Evolutionary conservation across 257 asterid species (phyloP).

Genomic region (Dorcoceras hygrometricum): DNA sequence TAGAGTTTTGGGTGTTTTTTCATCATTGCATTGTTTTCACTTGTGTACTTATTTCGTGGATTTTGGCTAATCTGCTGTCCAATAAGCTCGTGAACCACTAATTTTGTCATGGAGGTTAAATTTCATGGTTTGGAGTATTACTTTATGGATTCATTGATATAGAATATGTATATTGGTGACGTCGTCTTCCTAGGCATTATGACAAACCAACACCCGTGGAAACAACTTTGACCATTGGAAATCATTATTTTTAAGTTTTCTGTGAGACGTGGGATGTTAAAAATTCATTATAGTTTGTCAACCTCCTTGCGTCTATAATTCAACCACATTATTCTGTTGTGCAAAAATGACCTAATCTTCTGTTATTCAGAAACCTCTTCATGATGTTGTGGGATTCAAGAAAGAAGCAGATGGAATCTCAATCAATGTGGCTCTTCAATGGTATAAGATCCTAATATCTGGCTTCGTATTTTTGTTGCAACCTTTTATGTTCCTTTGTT

Average conservation of each 20-base stretch:
- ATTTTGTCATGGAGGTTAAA: neutral
- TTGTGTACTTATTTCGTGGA: neutral
- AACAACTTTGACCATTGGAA: neutral
- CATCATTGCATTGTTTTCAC: neutral
- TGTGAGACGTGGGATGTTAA: conserved; percentile 6
- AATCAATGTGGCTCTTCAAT: conserved; percentile 83
- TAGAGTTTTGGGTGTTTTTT: neutral
- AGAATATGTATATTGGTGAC: neutral
- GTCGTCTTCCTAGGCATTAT: neutral
- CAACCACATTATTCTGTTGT: conserved; percentile 5
- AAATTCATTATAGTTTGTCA: neutral
- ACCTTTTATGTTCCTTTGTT: conserved; percentile 4
- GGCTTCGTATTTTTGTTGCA: conserved; percentile 10
- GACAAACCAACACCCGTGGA: neutral
- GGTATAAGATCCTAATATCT: conserved; percentile 45
- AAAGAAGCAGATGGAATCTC: conserved; percentile 69
- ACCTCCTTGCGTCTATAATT: neutral
- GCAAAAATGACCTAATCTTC: conserved; percentile 30
- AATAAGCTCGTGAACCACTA: neutral
- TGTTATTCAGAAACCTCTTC: conserved; percentile 76
- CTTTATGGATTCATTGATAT: neutral
- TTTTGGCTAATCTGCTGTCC: neutral
- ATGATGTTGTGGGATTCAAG: conserved; percentile 79
- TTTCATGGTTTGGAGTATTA: neutral
- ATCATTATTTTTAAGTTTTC: neutral